These are phyloP conservation scores for Ceratonia siliqua DNA, from an alignment of 306 rosid genomes.

Conservation along the genomic window DNA sequence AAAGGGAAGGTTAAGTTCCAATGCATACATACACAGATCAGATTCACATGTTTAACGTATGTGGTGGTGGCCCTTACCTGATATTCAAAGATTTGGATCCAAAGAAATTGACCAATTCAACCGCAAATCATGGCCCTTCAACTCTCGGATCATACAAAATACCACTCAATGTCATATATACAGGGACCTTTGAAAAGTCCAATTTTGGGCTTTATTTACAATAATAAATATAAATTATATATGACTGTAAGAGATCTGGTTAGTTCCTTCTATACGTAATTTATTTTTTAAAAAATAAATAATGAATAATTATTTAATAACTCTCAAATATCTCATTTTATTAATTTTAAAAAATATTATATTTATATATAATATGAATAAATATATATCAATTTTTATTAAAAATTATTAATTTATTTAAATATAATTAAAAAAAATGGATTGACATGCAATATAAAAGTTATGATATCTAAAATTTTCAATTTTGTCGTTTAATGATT, in stretches of 20 bases:
- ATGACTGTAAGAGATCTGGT: background rate
- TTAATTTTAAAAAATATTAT: too few species aligned
- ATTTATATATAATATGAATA: too few species aligned
- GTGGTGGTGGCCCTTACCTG: background rate
- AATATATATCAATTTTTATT: too few species aligned
- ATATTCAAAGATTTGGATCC: slow-evolving; percentile 32
- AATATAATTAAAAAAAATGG: too few species aligned
- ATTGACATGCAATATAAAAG: too few species aligned
- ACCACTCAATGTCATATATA: background rate
- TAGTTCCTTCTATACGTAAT: background rate
- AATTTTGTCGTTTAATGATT: too few species aligned
- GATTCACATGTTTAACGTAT: background rate
- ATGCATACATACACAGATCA: background rate
- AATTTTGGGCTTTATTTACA: background rate
- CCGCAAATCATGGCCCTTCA: slow-evolving; percentile 23
- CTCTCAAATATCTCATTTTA: too few species aligned
- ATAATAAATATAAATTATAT: too few species aligned
- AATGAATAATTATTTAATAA: too few species aligned
- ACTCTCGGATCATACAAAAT: background rate
- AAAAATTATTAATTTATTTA: too few species aligned
- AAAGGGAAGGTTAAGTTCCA: background rate
- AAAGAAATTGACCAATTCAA: slow-evolving; percentile 43
- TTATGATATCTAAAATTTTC: too few species aligned
- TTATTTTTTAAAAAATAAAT: background rate
- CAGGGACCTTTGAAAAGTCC: slow-evolving; percentile 2